Conservation (phyloP, 208 protist species). For the Acanthamoeba triangularis region DNA sequence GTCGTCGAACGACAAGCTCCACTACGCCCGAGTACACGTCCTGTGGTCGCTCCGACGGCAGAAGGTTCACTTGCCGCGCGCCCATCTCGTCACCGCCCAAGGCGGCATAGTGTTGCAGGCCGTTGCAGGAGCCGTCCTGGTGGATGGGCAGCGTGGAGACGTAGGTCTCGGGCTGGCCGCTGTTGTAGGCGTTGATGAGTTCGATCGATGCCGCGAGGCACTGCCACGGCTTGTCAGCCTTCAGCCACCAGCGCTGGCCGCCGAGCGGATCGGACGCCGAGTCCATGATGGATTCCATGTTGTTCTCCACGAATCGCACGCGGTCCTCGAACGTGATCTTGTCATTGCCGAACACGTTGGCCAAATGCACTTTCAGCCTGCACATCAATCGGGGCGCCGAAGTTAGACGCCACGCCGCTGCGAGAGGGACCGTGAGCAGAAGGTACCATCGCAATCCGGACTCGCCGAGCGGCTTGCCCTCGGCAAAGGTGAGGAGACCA, state of each 20-base stretch:
- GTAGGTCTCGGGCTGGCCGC: conserved; percentile 93
- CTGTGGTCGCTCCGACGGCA: conserved; percentile 95
- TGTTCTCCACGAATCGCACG: conserved; percentile 95
- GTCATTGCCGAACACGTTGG: conserved; percentile 98
- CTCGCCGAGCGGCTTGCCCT: conserved; percentile 96
- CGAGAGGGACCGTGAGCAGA: background rate
- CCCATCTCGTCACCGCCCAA: conserved; percentile 98
- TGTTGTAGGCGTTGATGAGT: conserved; percentile 94
- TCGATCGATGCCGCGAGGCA: conserved; percentile 97
- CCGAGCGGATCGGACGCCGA: conserved; percentile 80
- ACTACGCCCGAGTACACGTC: conserved; percentile 96
- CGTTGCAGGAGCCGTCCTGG: conserved; percentile 98
- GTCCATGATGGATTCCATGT: conserved; percentile 90
- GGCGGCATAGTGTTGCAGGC: conserved; percentile 99
- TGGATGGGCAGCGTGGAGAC: conserved; percentile 97
- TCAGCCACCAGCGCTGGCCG: conserved; percentile 94
- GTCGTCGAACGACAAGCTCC: conserved; percentile 94
- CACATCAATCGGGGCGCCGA: no score
- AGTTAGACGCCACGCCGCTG: background rate
- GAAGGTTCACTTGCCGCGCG: conserved; percentile 97
- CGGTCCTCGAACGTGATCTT: conserved; percentile 98
- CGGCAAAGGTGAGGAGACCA: conserved; percentile 96
- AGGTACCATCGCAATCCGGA: conserved; percentile 96
- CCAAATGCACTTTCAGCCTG: conserved; percentile 97
- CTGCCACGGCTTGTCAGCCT: conserved; percentile 97